These are phyloP conservation scores for Albugo laibachii DNA, from an alignment of 352 stramenopile genomes.

Conservation along the genomic window DNA sequence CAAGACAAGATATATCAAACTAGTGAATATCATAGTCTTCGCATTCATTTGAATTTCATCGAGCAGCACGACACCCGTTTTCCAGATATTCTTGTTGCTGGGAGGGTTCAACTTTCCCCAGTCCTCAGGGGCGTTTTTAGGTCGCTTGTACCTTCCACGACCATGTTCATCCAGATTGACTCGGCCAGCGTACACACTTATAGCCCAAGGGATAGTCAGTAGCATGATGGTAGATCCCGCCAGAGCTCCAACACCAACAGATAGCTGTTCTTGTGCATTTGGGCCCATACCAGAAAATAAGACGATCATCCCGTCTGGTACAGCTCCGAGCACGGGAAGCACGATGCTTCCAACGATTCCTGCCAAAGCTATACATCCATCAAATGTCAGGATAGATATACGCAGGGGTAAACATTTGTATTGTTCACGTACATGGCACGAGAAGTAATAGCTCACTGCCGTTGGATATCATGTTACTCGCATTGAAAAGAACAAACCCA, in stretches of 20 bases:
- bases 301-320: constrained; percentile 95
- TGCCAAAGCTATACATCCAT: constrained; percentile 32
- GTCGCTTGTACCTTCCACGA: constrained; percentile 64
- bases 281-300: constrained; percentile 91
- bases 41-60: constrained; percentile 79
- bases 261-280: constrained; percentile 88
- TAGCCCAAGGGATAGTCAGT: constrained; percentile 93
- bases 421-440: constrained; percentile 48
- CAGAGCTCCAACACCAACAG: constrained; percentile 93
- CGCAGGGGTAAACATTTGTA: background rate
- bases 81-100: constrained; percentile 30
- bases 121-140: constrained; percentile 48
- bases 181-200: constrained; percentile 84
- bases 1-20: constrained; percentile 91
- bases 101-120: constrained; percentile 77
- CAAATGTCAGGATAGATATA: background rate
- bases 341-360: constrained; percentile 94
- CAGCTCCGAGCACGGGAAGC: constrained; percentile 90
- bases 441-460: constrained; percentile 95
- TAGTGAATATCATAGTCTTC: constrained; percentile 84
- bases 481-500: constrained; percentile 92
- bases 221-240: constrained; percentile 98
- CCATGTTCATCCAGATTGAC: constrained; percentile 87
- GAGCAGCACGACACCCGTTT: constrained; percentile 64
- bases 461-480: constrained; percentile 95